Conservation (phyloP, 768 basidiomycete species). For the Macrolepiota fuliginosa region DNA sequence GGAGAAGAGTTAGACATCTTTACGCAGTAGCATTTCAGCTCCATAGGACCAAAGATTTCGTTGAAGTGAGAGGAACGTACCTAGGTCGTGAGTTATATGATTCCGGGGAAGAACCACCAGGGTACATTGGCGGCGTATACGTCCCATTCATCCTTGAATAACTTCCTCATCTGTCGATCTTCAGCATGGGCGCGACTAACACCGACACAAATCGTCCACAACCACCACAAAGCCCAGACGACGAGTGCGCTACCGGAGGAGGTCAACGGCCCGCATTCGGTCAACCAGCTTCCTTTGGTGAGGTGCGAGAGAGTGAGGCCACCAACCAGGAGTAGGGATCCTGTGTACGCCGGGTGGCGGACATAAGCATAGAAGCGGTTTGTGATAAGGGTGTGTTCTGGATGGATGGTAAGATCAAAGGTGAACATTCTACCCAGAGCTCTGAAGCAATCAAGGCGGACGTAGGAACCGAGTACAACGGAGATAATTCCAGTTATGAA, state of each 20-base stretch:
- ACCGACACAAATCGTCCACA: slow-evolving; percentile 46
- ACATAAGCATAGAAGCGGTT: slow-evolving; percentile 49
- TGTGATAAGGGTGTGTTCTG: slow-evolving; percentile 49
- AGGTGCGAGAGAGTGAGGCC: slow-evolving; percentile 46
- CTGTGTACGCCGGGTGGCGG: slow-evolving; percentile 55
- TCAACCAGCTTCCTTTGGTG: slow-evolving; percentile 44
- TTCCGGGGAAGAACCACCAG: slow-evolving; percentile 50
- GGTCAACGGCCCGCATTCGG: slow-evolving; percentile 38
- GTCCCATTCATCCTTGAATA: slow-evolving; percentile 48
- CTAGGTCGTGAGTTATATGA: neutral
- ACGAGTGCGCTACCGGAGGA: slow-evolving; percentile 20
- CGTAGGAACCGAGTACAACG: slow-evolving; percentile 40
- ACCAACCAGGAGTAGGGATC: slow-evolving; percentile 46
- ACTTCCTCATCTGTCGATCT: slow-evolving; percentile 44
- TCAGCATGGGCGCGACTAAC: slow-evolving; percentile 49
- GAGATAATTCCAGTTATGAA: slow-evolving; percentile 45
- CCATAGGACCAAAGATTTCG: neutral
- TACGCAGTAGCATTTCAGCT: too few species aligned
- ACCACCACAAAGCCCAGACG: slow-evolving; percentile 44
- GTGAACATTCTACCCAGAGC: slow-evolving; percentile 55
- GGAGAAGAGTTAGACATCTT: too few species aligned
- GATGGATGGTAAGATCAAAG: slow-evolving; percentile 55
- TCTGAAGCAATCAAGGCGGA: slow-evolving; percentile 52
- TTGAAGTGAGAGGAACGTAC: neutral
- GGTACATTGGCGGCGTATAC: slow-evolving; percentile 40